phyloP scores from a whole-genome alignment of 768 basidiomycete genomes.

The Tubosaeta brunneosetosa region DNA sequence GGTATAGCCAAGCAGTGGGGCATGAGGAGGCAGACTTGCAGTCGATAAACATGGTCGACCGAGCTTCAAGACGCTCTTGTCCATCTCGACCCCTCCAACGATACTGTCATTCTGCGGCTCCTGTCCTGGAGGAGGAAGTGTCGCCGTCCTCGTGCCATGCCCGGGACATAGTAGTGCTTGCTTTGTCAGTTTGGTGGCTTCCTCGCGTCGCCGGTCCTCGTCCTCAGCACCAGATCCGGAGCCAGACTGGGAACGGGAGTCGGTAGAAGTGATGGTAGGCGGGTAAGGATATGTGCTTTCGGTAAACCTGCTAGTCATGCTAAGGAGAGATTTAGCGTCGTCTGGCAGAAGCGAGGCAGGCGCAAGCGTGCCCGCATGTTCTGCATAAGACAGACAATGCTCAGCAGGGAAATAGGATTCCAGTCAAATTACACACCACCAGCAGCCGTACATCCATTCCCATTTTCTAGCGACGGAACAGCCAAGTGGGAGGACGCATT shows the following conservation, averaged over 20 bases:
- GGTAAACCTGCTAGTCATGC: constrained; percentile 25
- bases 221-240: constrained; percentile 19
- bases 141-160: constrained; percentile 25
- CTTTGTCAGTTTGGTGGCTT: constrained; percentile 18
- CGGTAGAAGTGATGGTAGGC: constrained; percentile 15
- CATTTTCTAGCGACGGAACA: constrained; percentile 1
- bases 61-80: constrained; percentile 71
- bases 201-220: constrained; percentile 21
- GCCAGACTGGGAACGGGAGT: constrained; percentile 17
- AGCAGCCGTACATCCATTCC: constrained; percentile 9
- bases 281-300: constrained; percentile 27
- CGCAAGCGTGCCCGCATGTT: constrained; percentile 8
- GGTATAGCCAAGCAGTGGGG: constrained; percentile 4
- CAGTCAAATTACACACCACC: constrained; percentile 21
- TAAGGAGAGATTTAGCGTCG: constrained; percentile 26
- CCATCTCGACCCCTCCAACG: constrained; percentile 40
- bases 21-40: constrained; percentile 49
- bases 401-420: constrained; percentile 10
- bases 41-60: constrained; percentile 75
- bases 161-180: constrained; percentile 21
- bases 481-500: constrained; percentile 2
- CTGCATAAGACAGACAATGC: constrained; percentile 9
- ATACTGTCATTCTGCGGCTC: constrained; percentile 1
- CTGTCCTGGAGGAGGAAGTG: constrained; percentile 27
- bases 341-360: constrained; percentile 19